Conservation (phyloP, 73 alveolate species). For the Paramecium sexaurelia region DNA sequence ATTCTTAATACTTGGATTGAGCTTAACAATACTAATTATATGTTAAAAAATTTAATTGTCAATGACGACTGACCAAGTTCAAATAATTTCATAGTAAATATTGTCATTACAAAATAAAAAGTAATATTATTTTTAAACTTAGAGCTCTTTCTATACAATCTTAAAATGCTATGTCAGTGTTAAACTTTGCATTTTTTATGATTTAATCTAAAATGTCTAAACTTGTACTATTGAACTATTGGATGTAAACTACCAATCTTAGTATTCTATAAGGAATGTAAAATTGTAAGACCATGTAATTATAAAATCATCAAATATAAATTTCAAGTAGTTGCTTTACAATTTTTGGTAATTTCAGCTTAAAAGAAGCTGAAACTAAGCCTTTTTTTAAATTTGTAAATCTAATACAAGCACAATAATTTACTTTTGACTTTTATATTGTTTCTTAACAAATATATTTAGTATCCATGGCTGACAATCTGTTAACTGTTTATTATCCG, state of each 20-base stretch:
- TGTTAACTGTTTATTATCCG: background rate
- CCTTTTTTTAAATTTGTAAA: background rate
- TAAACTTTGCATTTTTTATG: background rate
- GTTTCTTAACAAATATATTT: background rate
- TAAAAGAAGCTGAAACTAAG: background rate
- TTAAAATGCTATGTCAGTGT: background rate
- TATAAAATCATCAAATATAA: background rate
- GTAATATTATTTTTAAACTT: background rate
- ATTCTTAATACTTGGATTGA: background rate
- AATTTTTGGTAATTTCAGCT: background rate
- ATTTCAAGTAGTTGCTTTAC: background rate
- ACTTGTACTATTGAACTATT: background rate
- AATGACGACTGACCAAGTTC: background rate
- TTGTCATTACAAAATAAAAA: background rate
- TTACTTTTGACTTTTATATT: background rate
- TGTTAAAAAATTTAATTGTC: background rate
- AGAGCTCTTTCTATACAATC: background rate
- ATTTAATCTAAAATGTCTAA: background rate
- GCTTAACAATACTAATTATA: background rate
- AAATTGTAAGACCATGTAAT: background rate
- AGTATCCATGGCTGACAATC: background rate
- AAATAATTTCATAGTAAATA: background rate
- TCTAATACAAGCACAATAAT: background rate
- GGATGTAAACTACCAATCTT: background rate
- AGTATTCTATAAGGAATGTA: background rate